Evolutionary conservation across 495 filamentous ascomycete genomes (phyloP), one percentile per base, ranked within the genome.

Genomic region (Penicillium robsamsonii): DNA sequence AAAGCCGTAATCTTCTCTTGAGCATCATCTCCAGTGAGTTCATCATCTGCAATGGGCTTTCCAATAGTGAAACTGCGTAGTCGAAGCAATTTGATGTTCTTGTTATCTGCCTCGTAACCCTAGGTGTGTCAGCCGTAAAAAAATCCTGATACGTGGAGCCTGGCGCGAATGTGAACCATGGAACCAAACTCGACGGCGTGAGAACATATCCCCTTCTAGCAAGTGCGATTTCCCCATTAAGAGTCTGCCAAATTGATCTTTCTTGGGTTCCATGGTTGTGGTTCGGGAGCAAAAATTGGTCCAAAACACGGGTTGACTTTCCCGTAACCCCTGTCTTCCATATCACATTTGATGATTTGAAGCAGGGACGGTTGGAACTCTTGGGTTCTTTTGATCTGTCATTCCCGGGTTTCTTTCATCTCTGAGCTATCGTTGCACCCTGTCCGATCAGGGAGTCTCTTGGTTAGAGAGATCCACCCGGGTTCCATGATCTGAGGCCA

Each of bases 41-140:
- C 74, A 27, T 68, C 63, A 53, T 92, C 88, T 13, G 74, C 52
- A 41, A 95, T 63, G 61, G 84, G 81, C 53, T 72, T 84, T 31
- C 85, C 79, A 35, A 93, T 71, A 0, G 87, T 91, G 65, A 84
- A 94, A 68, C 85, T 93, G 58, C 84, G 80, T 56, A 96, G 78
- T 54, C 89, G 85, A 47, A 95, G 75, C 53, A 95, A 77, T 41
- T 84, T 79, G 61, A 94, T 90, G 55, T 93, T 85, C 38, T 80
- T 69, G 62, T 95, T 86, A 51, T 89, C 84, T 13, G 81, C 74
- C 30, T 81, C 77, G 68, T 89, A 95, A 58, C 90, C 91, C 86
- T 90, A 62, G 54, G 60, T 65, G 60, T 62, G 56, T 63, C 55
- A 61, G 60, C 51, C 46, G 29, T 57, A 22, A 22, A 22, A 22